Conservation (phyloP, 2,329 filamentous ascomycete genomes). For the Epicoccum sorghinum region DNA sequence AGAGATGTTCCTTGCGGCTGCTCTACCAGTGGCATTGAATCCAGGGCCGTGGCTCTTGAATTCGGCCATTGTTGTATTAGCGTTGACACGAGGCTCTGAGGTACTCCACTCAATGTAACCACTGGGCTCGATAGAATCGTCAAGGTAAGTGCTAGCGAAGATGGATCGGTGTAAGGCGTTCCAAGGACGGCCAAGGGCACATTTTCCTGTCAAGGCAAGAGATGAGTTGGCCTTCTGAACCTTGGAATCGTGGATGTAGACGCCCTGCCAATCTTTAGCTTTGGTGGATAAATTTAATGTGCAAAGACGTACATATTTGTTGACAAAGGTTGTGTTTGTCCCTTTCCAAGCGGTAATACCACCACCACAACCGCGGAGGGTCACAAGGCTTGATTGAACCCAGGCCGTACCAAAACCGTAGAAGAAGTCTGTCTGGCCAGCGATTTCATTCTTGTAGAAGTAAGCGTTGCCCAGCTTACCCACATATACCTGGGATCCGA, state of each 20-base stretch:
- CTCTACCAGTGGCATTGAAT: slow-evolving; percentile 57
- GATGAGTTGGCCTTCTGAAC: slow-evolving; percentile 62
- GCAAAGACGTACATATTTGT: slow-evolving; percentile 58
- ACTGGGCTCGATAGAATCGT: slow-evolving; percentile 58
- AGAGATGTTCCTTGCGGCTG: slow-evolving; percentile 49
- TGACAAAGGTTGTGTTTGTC: slow-evolving; percentile 68
- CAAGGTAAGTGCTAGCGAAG: slow-evolving; percentile 62
- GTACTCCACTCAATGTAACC: slow-evolving; percentile 63
- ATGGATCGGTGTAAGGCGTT: slow-evolving; percentile 64
- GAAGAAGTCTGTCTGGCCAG: slow-evolving; percentile 71
- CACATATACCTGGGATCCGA: slow-evolving; percentile 53
- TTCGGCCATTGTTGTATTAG: slow-evolving; percentile 63
- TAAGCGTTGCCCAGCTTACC: slow-evolving; percentile 71
- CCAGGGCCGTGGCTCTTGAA: slow-evolving; percentile 61
- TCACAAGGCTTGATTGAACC: slow-evolving; percentile 61
- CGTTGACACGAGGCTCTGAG: slow-evolving; percentile 47
- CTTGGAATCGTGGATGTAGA: slow-evolving; percentile 65
- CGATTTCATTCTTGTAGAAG: slow-evolving; percentile 65
- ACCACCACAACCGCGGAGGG: slow-evolving; percentile 66
- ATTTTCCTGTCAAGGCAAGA: slow-evolving; percentile 50
- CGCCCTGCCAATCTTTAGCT: slow-evolving; percentile 48
- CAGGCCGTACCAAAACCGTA: slow-evolving; percentile 72
- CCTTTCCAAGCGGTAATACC: slow-evolving; percentile 74
- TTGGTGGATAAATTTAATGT: neutral
- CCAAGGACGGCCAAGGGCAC: slow-evolving; percentile 67